phyloP scores from a whole-genome alignment of 805 yeast species.

The Soucietia sequanensis region DNA sequence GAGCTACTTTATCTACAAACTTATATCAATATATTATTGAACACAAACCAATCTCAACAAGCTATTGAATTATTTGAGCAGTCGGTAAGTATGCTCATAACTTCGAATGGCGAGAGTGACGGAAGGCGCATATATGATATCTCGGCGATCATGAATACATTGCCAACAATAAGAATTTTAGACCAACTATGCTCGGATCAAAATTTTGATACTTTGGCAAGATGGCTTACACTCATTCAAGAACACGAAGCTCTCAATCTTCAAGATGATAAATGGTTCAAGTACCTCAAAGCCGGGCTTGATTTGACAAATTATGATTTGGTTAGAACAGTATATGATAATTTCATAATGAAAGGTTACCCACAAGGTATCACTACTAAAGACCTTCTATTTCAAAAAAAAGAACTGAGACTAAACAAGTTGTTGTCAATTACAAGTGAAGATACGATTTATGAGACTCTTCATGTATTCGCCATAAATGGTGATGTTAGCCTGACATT shows the following conservation, averaged over 20 bases:
- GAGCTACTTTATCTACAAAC: conserved; percentile 21
- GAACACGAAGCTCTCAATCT: conserved; percentile 6
- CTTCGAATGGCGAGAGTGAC: background rate
- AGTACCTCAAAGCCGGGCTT: conserved; percentile 22
- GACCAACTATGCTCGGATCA: conserved; percentile 12
- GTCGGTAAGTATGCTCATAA: conserved; percentile 1
- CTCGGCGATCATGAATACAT: conserved; percentile 1
- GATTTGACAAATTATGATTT: conserved; percentile 23
- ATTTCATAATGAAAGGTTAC: conserved; percentile 28
- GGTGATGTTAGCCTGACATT: conserved; percentile 40
- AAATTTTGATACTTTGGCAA: conserved; percentile 22
- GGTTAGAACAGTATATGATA: conserved; percentile 25
- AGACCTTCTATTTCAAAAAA: conserved; percentile 20
- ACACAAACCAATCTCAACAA: conserved; percentile 19
- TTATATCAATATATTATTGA: conserved; percentile 19
- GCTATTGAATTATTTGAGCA: conserved; percentile 20
- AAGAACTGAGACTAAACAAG: conserved; percentile 3
- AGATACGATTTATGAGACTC: conserved; percentile 20
- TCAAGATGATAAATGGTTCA: conserved; percentile 17
- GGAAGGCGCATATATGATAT: background rate
- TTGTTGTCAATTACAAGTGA: conserved; percentile 18
- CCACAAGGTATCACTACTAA: conserved; percentile 20
- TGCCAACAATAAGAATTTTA: conserved; percentile 20
- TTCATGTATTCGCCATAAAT: conserved; percentile 29
- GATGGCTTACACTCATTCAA: conserved; percentile 11